Evolutionary conservation across 1,284 basidiomycete genomes (phyloP), one percentile per base, ranked within the genome.

Genomic region (Xerocomus minutiporus): DNA sequence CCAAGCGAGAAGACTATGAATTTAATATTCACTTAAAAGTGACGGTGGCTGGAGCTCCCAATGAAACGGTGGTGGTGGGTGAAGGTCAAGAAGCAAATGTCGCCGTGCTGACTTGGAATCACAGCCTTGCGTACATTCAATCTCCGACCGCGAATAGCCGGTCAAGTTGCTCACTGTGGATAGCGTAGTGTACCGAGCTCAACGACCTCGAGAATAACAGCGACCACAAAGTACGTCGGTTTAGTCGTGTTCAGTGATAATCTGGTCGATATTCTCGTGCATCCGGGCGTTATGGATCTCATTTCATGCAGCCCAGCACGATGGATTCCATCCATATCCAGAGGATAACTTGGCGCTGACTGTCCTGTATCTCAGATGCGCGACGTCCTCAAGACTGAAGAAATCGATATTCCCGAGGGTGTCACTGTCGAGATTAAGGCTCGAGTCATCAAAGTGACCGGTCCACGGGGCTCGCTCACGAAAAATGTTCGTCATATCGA

Each of bases 401-500:
- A 93, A 75, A 86, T 97, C 75, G 80, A 82, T 59, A 84, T 97
- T 67, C 95, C 95, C 56, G 84, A 88, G 70, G 85, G 82, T 63
- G 88, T 98, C 66, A 84, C 86, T 53, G 83, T 97, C 61, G 71
- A 75, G 67, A 81, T 97, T 76, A 95, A 95, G 79, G 84, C 94
- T 63, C 86, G 95, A 59, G 75, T 91, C 65, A 88, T 98, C 72
- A 88, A 82, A 58, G 93, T 97, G 64, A 84, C 83, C 63, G 94
- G 94, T 45, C 91, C 94, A 57, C 84, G 94, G 53, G 94, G 94
- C 60, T 89, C 84, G 55, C 81, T 97, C 66, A 83, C 79, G 61
- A 97, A 97, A 84, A 89, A 88, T 67, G 84, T 95, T 72, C 89
- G 91, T 62, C 94, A 97, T 80, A 85, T 96, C 66, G 84, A 94